phyloP scores from a whole-genome alignment of 768 basidiomycete species.

The Flagelloscypha sp. region DNA sequence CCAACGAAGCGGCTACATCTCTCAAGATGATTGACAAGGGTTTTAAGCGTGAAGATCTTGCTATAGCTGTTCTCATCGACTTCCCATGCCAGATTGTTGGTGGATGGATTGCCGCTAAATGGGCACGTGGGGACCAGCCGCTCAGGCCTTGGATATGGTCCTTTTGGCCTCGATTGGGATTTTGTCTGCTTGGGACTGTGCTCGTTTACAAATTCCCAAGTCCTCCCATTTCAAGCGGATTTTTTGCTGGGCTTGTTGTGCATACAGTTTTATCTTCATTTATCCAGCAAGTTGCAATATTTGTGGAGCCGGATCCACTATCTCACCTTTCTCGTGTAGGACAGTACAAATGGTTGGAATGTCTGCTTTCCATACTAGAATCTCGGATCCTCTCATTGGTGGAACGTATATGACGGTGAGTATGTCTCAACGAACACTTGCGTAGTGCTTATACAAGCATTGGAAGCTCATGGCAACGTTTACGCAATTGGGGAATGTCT shows the following conservation, averaged over 20 bases:
- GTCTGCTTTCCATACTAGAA: slow-evolving; percentile 93
- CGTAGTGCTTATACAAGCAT: slow-evolving; percentile 6
- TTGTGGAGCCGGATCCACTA: not conserved
- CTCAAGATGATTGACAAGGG: slow-evolving; percentile 98
- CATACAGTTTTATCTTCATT: slow-evolving; percentile 88
- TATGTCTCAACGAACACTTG: slow-evolving; percentile 6
- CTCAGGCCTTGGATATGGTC: slow-evolving; percentile 85
- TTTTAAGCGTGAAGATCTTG: slow-evolving; percentile 88
- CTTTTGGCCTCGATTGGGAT: slow-evolving; percentile 79
- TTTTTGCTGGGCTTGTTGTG: slow-evolving; percentile 73
- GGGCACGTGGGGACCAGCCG: slow-evolving; percentile 75
- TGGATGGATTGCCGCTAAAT: slow-evolving; percentile 89
- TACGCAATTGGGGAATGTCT: slow-evolving; percentile 93
- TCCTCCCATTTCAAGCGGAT: slow-evolving; percentile 62
- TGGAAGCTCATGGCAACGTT: slow-evolving; percentile 87
- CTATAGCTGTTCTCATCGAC: slow-evolving; percentile 91
- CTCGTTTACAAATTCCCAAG: slow-evolving; percentile 82
- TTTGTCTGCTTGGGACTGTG: slow-evolving; percentile 63
- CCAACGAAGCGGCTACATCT: slow-evolving; percentile 84
- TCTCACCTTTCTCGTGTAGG: slow-evolving; percentile 29
- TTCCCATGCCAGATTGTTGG: slow-evolving; percentile 96
- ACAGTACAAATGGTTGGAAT: slow-evolving; percentile 98
- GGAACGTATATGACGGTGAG: slow-evolving; percentile 99
- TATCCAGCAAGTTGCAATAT: slow-evolving; percentile 53
- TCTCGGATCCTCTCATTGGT: slow-evolving; percentile 94